Base-by-base conservation (phyloP, 768 basidiomycete species). In the Dentipellis fragilis region DNA sequence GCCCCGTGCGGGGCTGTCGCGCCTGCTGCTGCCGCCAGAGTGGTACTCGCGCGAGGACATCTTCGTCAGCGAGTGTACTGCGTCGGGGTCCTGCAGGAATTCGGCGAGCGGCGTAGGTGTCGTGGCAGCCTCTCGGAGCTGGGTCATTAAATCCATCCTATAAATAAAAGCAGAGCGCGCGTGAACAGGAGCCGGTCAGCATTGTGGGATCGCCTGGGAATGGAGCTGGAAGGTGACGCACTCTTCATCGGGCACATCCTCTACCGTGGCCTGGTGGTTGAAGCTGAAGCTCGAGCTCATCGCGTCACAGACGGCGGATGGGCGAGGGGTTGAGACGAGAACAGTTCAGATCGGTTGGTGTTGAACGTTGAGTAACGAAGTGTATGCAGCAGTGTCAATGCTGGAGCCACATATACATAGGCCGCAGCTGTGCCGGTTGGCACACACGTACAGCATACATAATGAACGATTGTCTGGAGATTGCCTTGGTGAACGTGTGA, bases 191-290 rank as follows among this genome's bases (percentile, higher is more conserved):
- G 29, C 6, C 29, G 29, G 29, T 29, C 29, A 29, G 29, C 29
- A 29, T 29, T 29, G 29, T 29, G 29, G 29, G 29, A 29, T 29
- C 29, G 51, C 21, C 37, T 37, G 23, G 10, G 40, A 29, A 51
- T 45, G 35, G 52, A 6, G n/a, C 14, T 19, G 42, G 12, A 45
- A 37, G 29, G 19, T 17, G 1, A 55, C 60, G 19, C 37, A 59
- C 60, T 59, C 60, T 23, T 61, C 55, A 19, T 61, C 60, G 45
- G 58, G 51, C 34, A 51, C 51, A 21, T 59, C 58, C 21, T 61
- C 60, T 2, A 61, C 40, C 21, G 56, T 59, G 47, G 59, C 60
- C 54, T 42, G 45, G 14, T 54, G 55, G 51, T 38, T 51, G 23
- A 37, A n/a, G n/a, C 34, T 21, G 23, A 37, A n/a, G n/a, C 34